Evolutionary conservation across 495 filamentous ascomycete genomes (phyloP), one percentile per base, ranked within the genome.

Genomic region (Annulohypoxylon stygium): DNA sequence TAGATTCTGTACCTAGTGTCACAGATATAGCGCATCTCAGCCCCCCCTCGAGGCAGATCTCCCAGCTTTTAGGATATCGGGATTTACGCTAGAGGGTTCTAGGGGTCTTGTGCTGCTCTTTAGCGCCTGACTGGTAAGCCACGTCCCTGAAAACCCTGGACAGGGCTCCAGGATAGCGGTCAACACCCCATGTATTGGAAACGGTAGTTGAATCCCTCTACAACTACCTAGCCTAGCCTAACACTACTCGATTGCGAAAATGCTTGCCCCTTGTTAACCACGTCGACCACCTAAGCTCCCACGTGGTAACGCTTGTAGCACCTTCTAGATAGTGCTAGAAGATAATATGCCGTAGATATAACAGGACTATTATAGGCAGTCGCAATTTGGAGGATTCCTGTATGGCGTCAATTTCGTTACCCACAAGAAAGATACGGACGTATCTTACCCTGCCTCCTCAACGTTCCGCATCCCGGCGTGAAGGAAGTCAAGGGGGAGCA

Each of bases 401-500:
- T 18, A n/a, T 41, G 50, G 45, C 9, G 4, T 67, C 48, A 2
- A 37, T n/a, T 18, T 55, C 20, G 48, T 36, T 62, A 60, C 48
- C 64, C 23, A 60, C 64, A 45, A 36, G 14, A 5, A 43, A 18
- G 30, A 9, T 73, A 73, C 71, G 65, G 53, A 60, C 69, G 70
- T 68, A 73, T 66, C 62, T n/a, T 39, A 47, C 16, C 20, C 26
- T 43, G 25, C 26, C 43, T 43, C 50, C 4, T 14, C 37, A 43
- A 41, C 8, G 39, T 50, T 64, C 51, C 59, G 51, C 25, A 16
- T 63, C 36, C 30, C 33, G 39, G 20, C 33, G n/a, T 14, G 25
- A 34, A 23, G 48, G 59, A 43, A 51, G 43, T 20, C 4, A 67
- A 45, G 26, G 53, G 55, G 45, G 39, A n/a, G 6, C 26, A 10